Evolutionary conservation across 2,329 filamentous ascomycete species (phyloP).

Genomic region (Pseudopithomyces maydicus): DNA sequence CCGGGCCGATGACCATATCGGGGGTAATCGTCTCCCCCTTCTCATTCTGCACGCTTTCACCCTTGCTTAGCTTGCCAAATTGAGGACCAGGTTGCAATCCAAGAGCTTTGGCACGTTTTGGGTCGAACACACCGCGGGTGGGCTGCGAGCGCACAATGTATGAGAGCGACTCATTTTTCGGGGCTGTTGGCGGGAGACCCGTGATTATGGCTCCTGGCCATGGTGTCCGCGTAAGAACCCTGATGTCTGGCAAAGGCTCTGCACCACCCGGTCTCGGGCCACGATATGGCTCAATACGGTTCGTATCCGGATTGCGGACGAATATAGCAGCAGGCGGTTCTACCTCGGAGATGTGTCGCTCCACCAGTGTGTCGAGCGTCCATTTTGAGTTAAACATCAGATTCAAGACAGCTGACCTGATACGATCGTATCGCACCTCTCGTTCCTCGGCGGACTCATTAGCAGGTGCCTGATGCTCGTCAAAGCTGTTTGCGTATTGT

Average conservation of each 20-base stretch:
- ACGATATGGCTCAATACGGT: slow-evolving; percentile 70
- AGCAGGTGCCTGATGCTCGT: slow-evolving; percentile 34
- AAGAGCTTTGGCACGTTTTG: slow-evolving; percentile 65
- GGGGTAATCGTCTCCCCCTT: slow-evolving; percentile 76
- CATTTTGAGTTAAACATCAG: slow-evolving; percentile 82
- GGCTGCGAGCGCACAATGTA: slow-evolving; percentile 83
- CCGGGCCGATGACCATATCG: slow-evolving; percentile 80
- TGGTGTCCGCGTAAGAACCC: slow-evolving; percentile 73
- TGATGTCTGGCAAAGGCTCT: slow-evolving; percentile 64
- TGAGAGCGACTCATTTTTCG: slow-evolving; percentile 72
- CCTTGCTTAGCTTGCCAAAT: slow-evolving; percentile 66
- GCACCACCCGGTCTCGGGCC: slow-evolving; percentile 66
- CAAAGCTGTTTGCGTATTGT: slow-evolving; percentile 32
- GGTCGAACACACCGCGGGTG: slow-evolving; percentile 80
- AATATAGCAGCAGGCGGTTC: slow-evolving; percentile 73
- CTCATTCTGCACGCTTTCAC: slow-evolving; percentile 65
- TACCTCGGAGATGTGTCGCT: slow-evolving; percentile 69
- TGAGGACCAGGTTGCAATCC: slow-evolving; percentile 66
- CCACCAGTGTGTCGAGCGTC: slow-evolving; percentile 71
- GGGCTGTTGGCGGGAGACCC: slow-evolving; percentile 70
- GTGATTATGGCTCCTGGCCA: slow-evolving; percentile 75
- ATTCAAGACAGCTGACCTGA: slow-evolving; percentile 67
- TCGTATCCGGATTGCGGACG: slow-evolving; percentile 63
- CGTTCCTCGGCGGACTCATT: slow-evolving; percentile 39
- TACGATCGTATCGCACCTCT: slow-evolving; percentile 51